These are phyloP conservation scores for Penicillium simplicissimum DNA, from an alignment of 495 filamentous ascomycete species.

Conservation along the genomic window DNA sequence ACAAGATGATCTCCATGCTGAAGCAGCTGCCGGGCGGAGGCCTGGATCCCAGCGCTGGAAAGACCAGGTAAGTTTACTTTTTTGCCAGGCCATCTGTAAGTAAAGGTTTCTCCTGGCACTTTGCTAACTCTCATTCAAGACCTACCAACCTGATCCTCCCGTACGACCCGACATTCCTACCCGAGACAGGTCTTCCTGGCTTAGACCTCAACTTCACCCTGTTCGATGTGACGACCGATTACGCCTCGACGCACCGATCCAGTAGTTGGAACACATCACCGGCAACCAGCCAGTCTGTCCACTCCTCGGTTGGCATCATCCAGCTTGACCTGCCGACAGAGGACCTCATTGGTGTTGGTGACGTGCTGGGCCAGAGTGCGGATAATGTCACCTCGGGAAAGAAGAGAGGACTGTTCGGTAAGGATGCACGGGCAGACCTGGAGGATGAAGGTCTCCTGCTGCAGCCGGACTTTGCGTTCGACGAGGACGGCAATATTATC, in stretches of 20 bases:
- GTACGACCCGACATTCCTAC: slow-evolving; percentile 87
- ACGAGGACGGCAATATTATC: slow-evolving; percentile 61
- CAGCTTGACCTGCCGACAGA: slow-evolving; percentile 38
- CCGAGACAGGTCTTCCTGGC: slow-evolving; percentile 59
- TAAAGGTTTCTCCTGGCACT: neutral
- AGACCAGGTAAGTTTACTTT: slow-evolving; percentile 58
- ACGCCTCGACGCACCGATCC: slow-evolving; percentile 21
- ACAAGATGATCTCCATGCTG: slow-evolving; percentile 66
- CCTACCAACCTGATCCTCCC: slow-evolving; percentile 74
- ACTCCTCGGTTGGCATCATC: slow-evolving; percentile 30
- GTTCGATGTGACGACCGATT: slow-evolving; percentile 16
- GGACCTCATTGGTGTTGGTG: slow-evolving; percentile 24
- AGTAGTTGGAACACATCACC: slow-evolving; percentile 33
- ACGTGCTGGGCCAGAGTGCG: slow-evolving; percentile 25
- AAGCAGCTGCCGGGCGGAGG: slow-evolving; percentile 54
- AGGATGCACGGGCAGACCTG: slow-evolving; percentile 21
- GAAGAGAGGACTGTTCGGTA: slow-evolving; percentile 22
- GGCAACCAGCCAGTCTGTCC: slow-evolving; percentile 29
- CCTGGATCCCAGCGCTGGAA: slow-evolving; percentile 71
- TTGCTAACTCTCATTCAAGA: slow-evolving; percentile 43
- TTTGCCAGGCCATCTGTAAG: too few relatives aligned
- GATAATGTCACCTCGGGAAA: slow-evolving; percentile 25
- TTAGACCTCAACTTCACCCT: slow-evolving; percentile 56
- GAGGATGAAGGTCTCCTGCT: slow-evolving; percentile 53
- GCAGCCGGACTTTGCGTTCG: slow-evolving; percentile 66